Conservation (phyloP, 2,329 filamentous ascomycete genomes). For the Monosporascus sp. region DNA sequence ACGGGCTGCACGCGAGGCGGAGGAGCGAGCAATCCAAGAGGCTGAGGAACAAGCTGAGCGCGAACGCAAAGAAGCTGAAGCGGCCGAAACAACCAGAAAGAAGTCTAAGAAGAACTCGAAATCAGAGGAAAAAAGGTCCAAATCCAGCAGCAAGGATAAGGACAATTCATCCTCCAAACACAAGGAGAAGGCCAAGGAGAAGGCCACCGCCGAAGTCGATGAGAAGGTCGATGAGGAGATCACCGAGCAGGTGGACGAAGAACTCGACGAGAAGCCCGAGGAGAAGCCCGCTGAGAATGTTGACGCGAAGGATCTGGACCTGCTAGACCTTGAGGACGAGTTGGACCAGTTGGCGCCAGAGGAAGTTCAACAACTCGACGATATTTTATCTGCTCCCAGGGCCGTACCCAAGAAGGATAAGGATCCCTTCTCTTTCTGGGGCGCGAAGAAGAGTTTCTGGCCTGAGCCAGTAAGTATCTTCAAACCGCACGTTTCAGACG, state of each 20-base stretch:
- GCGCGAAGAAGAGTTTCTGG: constrained; percentile 35
- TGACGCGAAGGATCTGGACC: constrained; percentile 22
- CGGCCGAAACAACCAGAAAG: constrained; percentile 25
- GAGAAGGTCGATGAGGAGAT: constrained; percentile 16
- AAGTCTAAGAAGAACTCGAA: constrained; percentile 38
- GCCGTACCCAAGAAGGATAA: constrained; percentile 15
- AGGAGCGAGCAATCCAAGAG: constrained; percentile 20
- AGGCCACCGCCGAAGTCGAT: constrained; percentile 10
- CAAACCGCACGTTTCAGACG: constrained; percentile 17
- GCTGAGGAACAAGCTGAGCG: constrained; percentile 21
- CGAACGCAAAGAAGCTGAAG: constrained; percentile 18
- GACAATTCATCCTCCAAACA: constrained; percentile 22
- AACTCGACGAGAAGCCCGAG: constrained; percentile 16
- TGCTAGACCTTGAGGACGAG: constrained; percentile 21
- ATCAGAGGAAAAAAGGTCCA: constrained; percentile 26
- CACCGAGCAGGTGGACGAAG: constrained; percentile 18
- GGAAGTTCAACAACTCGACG: constrained; percentile 15
- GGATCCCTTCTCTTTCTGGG: constrained; percentile 54
- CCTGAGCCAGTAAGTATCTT: constrained; percentile 24
- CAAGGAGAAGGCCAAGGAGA: constrained; percentile 14
- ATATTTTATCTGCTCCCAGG: constrained; percentile 19
- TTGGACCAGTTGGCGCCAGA: constrained; percentile 5
- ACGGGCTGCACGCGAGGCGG: constrained; percentile 18
- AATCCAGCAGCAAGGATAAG: constrained; percentile 24
- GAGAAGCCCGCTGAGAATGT: constrained; percentile 16